Conservation (phyloP, 257 asterid genomes). For the Fraxinus pennsylvanica region DNA sequence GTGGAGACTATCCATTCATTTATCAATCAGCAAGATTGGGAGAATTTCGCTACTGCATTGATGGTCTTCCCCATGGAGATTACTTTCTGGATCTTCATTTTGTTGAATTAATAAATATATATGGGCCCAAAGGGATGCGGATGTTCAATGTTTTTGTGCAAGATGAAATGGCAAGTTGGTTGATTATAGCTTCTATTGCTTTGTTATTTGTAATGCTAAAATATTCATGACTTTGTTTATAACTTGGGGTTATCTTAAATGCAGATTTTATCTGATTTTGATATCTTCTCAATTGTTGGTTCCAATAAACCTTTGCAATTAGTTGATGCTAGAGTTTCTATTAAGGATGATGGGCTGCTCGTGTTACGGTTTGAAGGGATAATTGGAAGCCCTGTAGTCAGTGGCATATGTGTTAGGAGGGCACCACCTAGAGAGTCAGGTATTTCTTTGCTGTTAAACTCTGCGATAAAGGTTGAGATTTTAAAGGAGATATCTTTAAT, state of each 20-base stretch:
- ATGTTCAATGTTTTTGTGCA: constrained; percentile 76
- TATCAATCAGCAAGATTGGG: constrained; percentile 88
- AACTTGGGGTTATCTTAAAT: constrained; percentile 15
- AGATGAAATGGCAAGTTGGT: constrained; percentile 78
- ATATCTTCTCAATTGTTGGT: constrained; percentile 88
- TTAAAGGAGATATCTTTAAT: not conserved
- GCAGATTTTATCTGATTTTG: constrained; percentile 88
- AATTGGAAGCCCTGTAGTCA: constrained; percentile 77
- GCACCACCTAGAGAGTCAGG: constrained; percentile 51
- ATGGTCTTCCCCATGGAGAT: constrained; percentile 64
- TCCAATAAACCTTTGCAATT: constrained; percentile 87
- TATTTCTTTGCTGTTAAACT: constrained; percentile 25
- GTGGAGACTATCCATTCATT: constrained; percentile 72
- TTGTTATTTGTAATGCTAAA: not conserved
- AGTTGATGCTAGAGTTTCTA: constrained; percentile 61
- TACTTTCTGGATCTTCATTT: not conserved
- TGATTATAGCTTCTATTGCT: not conserved
- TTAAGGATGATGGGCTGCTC: constrained; percentile 66
- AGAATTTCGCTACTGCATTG: constrained; percentile 61
- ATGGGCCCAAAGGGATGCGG: constrained; percentile 96
- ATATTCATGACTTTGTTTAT: constrained; percentile 19
- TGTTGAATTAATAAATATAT: constrained; percentile 66
- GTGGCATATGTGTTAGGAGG: constrained; percentile 83
- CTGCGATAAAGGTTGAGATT: not conserved
- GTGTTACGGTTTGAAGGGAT: constrained; percentile 74